Percentiles rank a stretch among this genome's conserved stretches.
phyloP scores from a whole-genome alignment of 192 early-diverging fungal species.

The Coemansia biformis region DNA sequence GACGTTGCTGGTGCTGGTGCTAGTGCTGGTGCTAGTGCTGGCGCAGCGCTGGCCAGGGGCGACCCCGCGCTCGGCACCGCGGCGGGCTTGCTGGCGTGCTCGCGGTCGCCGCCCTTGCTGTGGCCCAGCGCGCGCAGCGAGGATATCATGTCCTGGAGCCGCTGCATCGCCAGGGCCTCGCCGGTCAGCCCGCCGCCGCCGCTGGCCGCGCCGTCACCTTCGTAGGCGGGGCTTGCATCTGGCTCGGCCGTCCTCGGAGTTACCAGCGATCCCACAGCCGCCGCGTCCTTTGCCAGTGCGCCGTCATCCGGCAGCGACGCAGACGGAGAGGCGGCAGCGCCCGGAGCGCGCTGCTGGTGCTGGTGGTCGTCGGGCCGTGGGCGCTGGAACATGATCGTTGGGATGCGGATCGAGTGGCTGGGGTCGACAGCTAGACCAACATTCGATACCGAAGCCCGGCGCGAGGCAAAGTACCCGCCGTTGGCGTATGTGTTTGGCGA shows the following conservation, averaged over 20 bases:
- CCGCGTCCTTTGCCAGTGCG: too few species aligned
- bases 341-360: not conserved
- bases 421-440: conserved; percentile 43
- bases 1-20: too few species aligned
- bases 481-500: conserved; percentile 23
- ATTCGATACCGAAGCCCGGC: conserved; percentile 38
- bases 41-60: too few species aligned
- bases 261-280: not conserved
- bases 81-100: too few species aligned
- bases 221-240: not conserved
- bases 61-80: too few species aligned
- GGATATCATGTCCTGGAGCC: conserved; percentile 46
- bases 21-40: too few species aligned
- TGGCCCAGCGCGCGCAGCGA: conserved; percentile 29
- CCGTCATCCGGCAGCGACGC: too few species aligned
- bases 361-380: not conserved
- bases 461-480: conserved; percentile 45
- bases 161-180: conserved; percentile 33
- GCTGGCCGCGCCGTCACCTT: too few species aligned
- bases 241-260: conserved; percentile 4
- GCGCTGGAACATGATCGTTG: conserved; percentile 41
- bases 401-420: conserved; percentile 46
- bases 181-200: not conserved
- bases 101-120: too few species aligned
- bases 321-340: not conserved